Evolutionary conservation across 1,139 yeast species (phyloP).

Genomic region (Sugiyamaella castrensis): DNA sequence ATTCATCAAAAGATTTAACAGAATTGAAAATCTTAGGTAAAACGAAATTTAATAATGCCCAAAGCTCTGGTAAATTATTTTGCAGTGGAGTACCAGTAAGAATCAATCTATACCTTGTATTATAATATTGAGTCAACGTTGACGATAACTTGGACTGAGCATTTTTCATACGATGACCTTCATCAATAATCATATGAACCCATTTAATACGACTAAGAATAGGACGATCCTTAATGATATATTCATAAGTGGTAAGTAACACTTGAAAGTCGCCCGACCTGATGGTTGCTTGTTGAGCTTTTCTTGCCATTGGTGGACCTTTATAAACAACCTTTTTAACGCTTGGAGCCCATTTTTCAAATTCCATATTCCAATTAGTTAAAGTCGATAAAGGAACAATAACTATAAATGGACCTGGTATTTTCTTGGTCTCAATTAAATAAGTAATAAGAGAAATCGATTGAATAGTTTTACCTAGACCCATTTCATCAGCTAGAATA

Average conservation of each 20-base stretch:
- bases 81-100: conserved; percentile 97
- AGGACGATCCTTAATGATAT: conserved; percentile 84
- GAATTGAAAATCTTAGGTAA: conserved; percentile 95
- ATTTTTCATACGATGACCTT: conserved; percentile 98
- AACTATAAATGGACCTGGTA: conserved; percentile 69
- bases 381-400: conserved; percentile 93
- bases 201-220: conserved; percentile 73
- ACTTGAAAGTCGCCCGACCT: conserved; percentile 84
- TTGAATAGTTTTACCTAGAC: conserved; percentile 85
- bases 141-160: conserved; percentile 81
- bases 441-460: conserved; percentile 75
- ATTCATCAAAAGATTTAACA: conserved; percentile 96
- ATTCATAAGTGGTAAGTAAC: conserved; percentile 68
- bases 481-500: conserved; percentile 94
- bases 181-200: conserved; percentile 98
- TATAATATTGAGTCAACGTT: conserved; percentile 79
- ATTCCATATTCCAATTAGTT: conserved; percentile 95
- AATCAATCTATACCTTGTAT: conserved; percentile 80
- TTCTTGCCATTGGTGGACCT: conserved; percentile 57
- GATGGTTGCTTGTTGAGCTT: conserved; percentile 67
- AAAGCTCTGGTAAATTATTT: conserved; percentile 91
- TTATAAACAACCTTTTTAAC: conserved; percentile 43
- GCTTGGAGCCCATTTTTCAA: conserved; percentile 88
- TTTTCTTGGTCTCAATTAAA: conserved; percentile 64
- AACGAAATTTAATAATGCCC: conserved; percentile 95